Evolutionary conservation across 495 filamentous ascomycete species (phyloP).

Genomic region (Neurospora cerealis): DNA sequence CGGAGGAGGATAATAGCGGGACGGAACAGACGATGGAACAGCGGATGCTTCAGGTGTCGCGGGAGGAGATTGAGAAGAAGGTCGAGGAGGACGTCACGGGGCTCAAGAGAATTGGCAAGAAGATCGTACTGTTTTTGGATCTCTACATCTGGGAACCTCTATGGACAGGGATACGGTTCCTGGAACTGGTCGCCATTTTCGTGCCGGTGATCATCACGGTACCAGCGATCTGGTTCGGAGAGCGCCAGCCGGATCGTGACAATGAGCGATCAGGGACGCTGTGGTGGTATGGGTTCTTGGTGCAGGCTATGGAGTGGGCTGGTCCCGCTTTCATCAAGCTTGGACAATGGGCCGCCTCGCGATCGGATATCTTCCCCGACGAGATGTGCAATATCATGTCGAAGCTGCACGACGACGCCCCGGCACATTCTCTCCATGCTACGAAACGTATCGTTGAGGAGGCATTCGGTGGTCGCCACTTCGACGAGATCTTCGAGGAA

Average conservation of each 20-base stretch:
- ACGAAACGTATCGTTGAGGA: conserved; percentile 70
- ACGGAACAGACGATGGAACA: conserved; percentile 62
- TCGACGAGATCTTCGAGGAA: conserved; percentile 94
- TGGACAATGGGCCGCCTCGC: conserved; percentile 97
- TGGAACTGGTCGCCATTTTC: conserved; percentile 81
- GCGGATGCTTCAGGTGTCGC: conserved; percentile 76
- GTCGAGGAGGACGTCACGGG: conserved; percentile 51
- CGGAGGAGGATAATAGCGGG: conserved; percentile 51
- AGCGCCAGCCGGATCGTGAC: conserved; percentile 44
- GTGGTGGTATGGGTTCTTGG: conserved; percentile 93
- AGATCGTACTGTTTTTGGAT: conserved; percentile 54
- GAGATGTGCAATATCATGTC: conserved; percentile 92
- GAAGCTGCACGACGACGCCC: conserved; percentile 85
- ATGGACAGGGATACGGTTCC: conserved; percentile 75
- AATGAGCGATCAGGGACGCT: conserved; percentile 69
- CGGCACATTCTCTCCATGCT: conserved; percentile 72
- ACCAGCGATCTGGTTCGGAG: conserved; percentile 73
- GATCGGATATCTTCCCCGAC: conserved; percentile 94
- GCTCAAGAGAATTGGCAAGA: conserved; percentile 41
- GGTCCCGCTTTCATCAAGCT: conserved; percentile 99
- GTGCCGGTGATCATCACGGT: conserved; percentile 75
- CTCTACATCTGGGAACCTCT: conserved; percentile 75
- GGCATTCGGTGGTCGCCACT: conserved; percentile 70
- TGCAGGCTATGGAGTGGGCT: conserved; percentile 82
- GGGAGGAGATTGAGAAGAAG: conserved; percentile 59